Base-by-base conservation (phyloP, 2,329 filamentous ascomycete genomes). In the Aspergillus japonicus region DNA sequence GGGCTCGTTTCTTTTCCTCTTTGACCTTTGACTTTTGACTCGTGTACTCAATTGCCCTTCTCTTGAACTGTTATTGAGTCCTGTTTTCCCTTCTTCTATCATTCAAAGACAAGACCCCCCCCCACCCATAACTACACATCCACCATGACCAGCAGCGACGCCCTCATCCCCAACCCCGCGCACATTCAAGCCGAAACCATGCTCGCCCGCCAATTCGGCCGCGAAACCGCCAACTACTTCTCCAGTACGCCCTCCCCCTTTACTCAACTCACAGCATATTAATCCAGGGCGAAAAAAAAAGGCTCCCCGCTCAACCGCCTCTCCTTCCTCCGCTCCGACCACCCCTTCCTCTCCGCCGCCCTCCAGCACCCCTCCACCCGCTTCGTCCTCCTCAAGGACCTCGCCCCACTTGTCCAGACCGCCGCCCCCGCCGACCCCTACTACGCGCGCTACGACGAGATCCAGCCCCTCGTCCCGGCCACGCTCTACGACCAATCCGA, bases 301-400 rank as follows among this genome's bases (percentile, higher is more conserved):
- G 80, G 79, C 59, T 82, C 80, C 6, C 80, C 80, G 4, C 65
- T 82, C 49, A 82, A 82, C 63, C 77, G 80, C 44, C 69, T 82
- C 10, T 82, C 80, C 0, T 82, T 82, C 64, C 69, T 82, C 50
- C 79, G 80, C 21, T 73, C 75, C 29, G 78, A 82, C 50, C 74
- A 81, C 61, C 61, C 74, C 29, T 82, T 82, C 66, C 74, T 82
- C 47, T 77, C 77, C n/a, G 71, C 74, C 48, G 81, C 81, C 23
- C 69, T 83, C 56, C 76, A 73, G 53, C 80, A 83, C 65, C 77
- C 78, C 4, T 74, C 78, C 4, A 73, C 79, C 42, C 77, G 73
- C 31, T 96, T 97, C 78, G 76, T 99, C 51, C 84, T 94, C 50
- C 85, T 96, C 75, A 88, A 92, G 72, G 81, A 91, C 68, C 85